Conservation (phyloP, 148 eudicot genomes). For the Heliamphora exappendiculata region DNA sequence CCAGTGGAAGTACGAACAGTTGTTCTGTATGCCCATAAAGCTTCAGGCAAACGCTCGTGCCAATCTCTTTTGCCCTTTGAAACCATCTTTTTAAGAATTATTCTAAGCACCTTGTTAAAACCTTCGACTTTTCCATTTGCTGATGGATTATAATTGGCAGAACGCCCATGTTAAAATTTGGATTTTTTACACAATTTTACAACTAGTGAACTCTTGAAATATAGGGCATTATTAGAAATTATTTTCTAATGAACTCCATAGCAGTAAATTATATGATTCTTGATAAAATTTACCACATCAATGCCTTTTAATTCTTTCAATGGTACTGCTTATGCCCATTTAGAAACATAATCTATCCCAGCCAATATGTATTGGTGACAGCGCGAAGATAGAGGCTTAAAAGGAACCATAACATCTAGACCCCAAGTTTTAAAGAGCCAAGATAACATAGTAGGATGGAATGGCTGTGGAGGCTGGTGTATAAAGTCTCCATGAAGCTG, state of each 20-base stretch:
- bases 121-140: neutral
- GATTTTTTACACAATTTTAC: neutral
- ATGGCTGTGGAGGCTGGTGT: neutral
- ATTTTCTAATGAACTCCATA: neutral
- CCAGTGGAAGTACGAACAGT: neutral
- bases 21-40: slow-evolving; percentile 1
- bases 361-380: neutral
- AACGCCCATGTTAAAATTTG: neutral
- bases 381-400: neutral
- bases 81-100: neutral
- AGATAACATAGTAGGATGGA: neutral
- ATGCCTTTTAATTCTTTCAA: neutral
- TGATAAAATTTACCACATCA: neutral
- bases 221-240: neutral
- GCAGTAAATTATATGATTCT: neutral
- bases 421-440: neutral
- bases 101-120: neutral
- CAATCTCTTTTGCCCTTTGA: neutral
- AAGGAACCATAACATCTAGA: neutral
- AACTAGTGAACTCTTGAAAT: neutral
- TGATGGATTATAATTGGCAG: neutral
- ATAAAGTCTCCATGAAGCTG: neutral
- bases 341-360: neutral
- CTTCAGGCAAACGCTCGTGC: neutral
- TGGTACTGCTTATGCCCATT: neutral